A percentile compares a stretch with the other conserved stretches of the same genome.
phyloP scores from a whole-genome alignment of 2,329 filamentous ascomycete species.

The Botrytis porri region DNA sequence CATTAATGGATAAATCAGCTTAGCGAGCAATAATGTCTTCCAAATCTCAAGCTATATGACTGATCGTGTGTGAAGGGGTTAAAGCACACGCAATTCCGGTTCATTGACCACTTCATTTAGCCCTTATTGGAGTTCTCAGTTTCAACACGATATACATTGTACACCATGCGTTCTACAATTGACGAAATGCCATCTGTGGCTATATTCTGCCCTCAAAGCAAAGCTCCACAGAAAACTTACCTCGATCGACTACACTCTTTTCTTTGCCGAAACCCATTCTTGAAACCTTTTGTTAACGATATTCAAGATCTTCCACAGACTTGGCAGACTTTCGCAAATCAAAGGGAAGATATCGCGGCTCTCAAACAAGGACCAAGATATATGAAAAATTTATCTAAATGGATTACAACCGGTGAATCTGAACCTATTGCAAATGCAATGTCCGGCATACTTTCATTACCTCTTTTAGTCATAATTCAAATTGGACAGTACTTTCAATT shows the following conservation, averaged over 20 bases:
- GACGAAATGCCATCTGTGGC: conserved; percentile 5
- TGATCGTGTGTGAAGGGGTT: no score
- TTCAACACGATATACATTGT: not conserved
- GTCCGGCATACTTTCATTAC: conserved; percentile 19
- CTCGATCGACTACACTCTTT: conserved; percentile 9
- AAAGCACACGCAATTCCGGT: not conserved
- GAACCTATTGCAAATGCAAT: not conserved
- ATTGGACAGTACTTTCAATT: conserved; percentile 22
- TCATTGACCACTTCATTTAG: no score
- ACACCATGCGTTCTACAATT: not conserved
- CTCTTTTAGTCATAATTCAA: conserved; percentile 15
- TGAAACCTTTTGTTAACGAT: not conserved
- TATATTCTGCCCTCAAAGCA: conserved; percentile 15
- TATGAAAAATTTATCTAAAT: not conserved
- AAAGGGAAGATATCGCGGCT: not conserved
- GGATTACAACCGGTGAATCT: not conserved
- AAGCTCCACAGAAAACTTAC: conserved; percentile 1
- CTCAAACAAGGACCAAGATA: not conserved
- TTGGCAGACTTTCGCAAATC: not conserved
- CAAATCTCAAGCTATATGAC: not conserved
- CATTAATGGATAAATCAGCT: not conserved
- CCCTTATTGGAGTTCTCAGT: not conserved
- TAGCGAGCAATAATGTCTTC: not conserved
- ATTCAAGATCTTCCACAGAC: conserved; percentile 15
- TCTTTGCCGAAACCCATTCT: conserved; percentile 20